A percentile compares a stretch with the other conserved stretches of the same genome.
These are phyloP conservation scores for Peziza echinospora DNA, from an alignment of 495 filamentous ascomycete genomes.

Conservation along the genomic window DNA sequence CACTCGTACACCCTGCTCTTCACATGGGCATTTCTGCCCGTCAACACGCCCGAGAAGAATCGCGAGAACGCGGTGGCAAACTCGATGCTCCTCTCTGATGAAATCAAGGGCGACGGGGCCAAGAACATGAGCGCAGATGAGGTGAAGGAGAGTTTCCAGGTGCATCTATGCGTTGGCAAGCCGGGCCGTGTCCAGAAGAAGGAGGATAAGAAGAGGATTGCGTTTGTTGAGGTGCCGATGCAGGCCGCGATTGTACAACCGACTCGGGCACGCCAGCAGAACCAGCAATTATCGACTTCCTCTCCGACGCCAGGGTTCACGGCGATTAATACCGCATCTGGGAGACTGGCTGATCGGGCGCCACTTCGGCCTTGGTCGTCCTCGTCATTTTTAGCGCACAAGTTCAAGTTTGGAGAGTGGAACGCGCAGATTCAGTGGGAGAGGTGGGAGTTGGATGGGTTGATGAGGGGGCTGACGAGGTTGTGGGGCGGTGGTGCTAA, in stretches of 20 bases:
- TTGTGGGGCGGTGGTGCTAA: background rate
- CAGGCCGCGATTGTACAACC: no score
- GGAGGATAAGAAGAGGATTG: background rate
- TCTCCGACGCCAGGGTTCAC: background rate
- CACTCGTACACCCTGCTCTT: background rate
- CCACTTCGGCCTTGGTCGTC: no score
- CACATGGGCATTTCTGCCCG: background rate
- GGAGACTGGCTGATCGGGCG: no score
- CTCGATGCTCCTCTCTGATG: background rate
- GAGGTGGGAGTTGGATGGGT: background rate
- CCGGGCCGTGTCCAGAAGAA: background rate
- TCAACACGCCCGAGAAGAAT: background rate
- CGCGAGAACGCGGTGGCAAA: background rate
- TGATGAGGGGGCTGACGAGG: background rate
- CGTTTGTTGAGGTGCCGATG: no score
- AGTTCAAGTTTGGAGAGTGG: no score
- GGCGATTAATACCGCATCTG: background rate
- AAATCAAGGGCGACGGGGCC: background rate
- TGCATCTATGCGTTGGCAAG: background rate
- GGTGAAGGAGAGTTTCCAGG: background rate
- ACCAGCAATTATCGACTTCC: background rate
- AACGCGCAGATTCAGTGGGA: background rate
- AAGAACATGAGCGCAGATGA: background rate
- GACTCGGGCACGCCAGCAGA: no score
- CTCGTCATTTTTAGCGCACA: no score